Evolutionary conservation across 441 rosid genomes (phyloP).

Genomic region (Erodium chrysanthum): DNA sequence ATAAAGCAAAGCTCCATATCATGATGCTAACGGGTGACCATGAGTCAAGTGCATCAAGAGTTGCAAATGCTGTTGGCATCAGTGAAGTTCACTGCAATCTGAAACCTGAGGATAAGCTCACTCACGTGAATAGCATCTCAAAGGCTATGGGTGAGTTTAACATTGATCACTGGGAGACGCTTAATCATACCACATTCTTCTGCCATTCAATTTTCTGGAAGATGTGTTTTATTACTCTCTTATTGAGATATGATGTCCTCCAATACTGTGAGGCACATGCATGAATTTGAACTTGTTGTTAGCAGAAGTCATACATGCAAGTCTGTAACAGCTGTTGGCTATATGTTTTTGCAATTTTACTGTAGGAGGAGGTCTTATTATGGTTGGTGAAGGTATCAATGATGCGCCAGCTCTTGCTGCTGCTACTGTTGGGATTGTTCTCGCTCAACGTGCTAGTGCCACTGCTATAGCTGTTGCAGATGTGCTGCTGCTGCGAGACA

Average conservation of each 20-base stretch:
- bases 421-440: constrained; percentile 86
- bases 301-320: not conserved
- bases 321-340: not conserved
- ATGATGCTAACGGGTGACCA: constrained; percentile 97
- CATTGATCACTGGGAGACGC: not conserved
- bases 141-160: constrained; percentile 48
- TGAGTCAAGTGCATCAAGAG: constrained; percentile 86
- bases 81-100: constrained; percentile 65
- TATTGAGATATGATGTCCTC: not conserved
- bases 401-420: constrained; percentile 96
- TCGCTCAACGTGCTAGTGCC: constrained; percentile 95
- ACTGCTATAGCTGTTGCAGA: constrained; percentile 83
- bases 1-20: constrained; percentile 48
- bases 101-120: constrained; percentile 88
- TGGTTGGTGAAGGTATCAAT: constrained; percentile 95
- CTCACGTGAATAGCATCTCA: constrained; percentile 61
- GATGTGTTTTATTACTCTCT: no score
- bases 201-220: not conserved
- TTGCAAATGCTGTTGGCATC: constrained; percentile 81
- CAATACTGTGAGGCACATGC: not conserved
- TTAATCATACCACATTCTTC: not conserved
- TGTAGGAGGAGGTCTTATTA: constrained; percentile 80
- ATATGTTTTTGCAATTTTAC: constrained; percentile 14
- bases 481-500: constrained; percentile 57
- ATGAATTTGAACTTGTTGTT: not conserved